These are phyloP conservation scores for Syzygium aqueum DNA, from an alignment of 345 rosid species.

Conservation along the genomic window DNA sequence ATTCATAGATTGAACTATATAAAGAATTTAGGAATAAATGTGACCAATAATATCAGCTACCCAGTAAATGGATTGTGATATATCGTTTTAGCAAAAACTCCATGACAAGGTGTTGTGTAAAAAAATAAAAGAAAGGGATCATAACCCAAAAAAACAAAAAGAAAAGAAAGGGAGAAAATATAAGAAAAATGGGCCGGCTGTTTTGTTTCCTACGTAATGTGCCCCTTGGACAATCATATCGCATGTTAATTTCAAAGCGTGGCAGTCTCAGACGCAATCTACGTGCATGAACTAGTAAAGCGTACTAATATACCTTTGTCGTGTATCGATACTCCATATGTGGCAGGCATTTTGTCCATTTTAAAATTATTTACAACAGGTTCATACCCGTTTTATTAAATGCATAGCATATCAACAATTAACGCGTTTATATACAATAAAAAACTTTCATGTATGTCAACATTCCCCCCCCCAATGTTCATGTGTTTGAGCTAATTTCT, in stretches of 20 bases:
- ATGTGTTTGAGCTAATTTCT: not conserved
- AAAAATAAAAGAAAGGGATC: not conserved
- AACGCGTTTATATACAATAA: not conserved
- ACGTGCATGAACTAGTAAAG: not conserved
- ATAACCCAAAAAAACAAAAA: not conserved
- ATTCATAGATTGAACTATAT: not conserved
- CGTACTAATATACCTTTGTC: too few species aligned
- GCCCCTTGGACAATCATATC: not conserved
- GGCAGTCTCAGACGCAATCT: not conserved
- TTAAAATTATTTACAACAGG: not conserved
- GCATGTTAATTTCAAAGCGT: not conserved
- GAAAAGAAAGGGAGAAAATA: not conserved
- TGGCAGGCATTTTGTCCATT: not conserved
- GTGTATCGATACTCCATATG: not conserved
- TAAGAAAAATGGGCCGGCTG: not conserved
- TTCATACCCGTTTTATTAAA: not conserved
- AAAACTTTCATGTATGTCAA: not conserved
- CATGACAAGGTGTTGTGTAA: rapidly evolving
- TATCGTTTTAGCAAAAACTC: not conserved
- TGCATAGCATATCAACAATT: not conserved
- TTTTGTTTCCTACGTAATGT: not conserved
- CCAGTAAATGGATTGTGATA: not conserved
- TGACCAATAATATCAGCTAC: rapidly evolving
- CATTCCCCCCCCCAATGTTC: not conserved
- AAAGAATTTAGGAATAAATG: rapidly evolving